These are phyloP conservation scores for Coriolopsis trogii DNA, from an alignment of 1,284 basidiomycete species.

Conservation along the genomic window DNA sequence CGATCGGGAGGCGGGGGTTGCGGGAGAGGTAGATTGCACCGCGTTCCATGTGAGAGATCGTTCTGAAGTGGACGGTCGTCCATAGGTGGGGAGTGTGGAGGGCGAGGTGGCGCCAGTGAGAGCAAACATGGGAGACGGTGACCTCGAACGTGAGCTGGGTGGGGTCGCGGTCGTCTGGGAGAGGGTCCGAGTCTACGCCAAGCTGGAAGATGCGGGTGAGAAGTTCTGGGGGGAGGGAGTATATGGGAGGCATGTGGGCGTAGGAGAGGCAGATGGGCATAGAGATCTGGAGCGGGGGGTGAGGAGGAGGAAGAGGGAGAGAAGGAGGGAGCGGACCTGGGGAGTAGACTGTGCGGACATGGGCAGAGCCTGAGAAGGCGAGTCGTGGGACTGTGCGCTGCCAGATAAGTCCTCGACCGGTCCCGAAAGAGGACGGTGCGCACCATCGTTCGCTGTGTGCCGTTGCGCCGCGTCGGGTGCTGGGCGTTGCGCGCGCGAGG, in stretches of 20 bases:
- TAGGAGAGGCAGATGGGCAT: conserved; percentile 17
- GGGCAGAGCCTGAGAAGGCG: too few species aligned
- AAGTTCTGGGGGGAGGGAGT: conserved; percentile 57
- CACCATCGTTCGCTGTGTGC: too few species aligned
- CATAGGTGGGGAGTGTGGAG: conserved; percentile 52
- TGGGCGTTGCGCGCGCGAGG: too few species aligned
- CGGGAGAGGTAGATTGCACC: conserved; percentile 50
- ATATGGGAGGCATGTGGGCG: conserved; percentile 35
- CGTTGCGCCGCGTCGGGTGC: too few species aligned
- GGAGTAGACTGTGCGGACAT: too few species aligned
- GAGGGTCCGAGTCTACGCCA: conserved; percentile 48
- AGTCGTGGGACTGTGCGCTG: too few species aligned
- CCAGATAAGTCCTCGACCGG: too few species aligned
- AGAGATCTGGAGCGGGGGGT: conserved; percentile 4
- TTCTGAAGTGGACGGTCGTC: conserved; percentile 55
- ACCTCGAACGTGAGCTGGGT: conserved; percentile 48
- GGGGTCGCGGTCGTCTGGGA: conserved; percentile 38
- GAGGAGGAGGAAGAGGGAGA: neutral
- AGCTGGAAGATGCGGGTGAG: conserved; percentile 55
- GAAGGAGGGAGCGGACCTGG: neutral
- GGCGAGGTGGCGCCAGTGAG: conserved; percentile 55
- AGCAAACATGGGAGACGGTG: conserved; percentile 55
- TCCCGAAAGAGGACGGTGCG: too few species aligned
- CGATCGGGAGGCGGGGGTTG: conserved; percentile 40
- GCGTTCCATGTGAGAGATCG: conserved; percentile 48